These are phyloP conservation scores for Manihot esculenta DNA, from an alignment of 441 rosid genomes.

Conservation along the genomic window DNA sequence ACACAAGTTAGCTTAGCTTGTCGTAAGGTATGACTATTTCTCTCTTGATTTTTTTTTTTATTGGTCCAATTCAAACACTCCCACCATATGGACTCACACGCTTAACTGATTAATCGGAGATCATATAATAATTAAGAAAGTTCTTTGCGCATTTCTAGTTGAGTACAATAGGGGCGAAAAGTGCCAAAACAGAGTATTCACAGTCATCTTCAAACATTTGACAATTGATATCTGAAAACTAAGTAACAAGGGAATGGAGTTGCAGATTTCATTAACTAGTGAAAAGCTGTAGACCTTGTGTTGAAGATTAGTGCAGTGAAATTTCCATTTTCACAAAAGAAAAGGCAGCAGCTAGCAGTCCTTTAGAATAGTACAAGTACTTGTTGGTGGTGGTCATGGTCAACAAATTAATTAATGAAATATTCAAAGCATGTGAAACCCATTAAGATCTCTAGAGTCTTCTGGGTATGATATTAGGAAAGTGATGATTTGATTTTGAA, in stretches of 20 bases:
- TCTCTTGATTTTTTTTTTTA: neutral
- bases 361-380: too few species aligned
- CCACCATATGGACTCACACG: neutral
- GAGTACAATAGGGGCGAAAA: constrained; percentile 4
- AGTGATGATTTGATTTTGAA: too few species aligned
- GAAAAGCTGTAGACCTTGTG: too few species aligned
- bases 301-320: too few species aligned
- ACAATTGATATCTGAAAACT: neutral
- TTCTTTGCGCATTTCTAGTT: neutral
- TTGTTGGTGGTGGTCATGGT: too few species aligned
- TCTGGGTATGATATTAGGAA: too few species aligned
- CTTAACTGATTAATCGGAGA: neutral
- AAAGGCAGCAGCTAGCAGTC: too few species aligned
- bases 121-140: neutral
- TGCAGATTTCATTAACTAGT: too few species aligned
- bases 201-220: constrained; percentile 25
- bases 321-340: too few species aligned
- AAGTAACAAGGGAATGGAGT: neutral
- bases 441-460: too few species aligned
- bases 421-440: too few species aligned
- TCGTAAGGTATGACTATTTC: neutral
- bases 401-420: too few species aligned
- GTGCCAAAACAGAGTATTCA: constrained; percentile 11
- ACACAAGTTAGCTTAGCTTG: neutral
- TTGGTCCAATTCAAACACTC: constrained; percentile 12